Conservation (phyloP, 176 grass and related monocot species). For the Cocos nucifera region DNA sequence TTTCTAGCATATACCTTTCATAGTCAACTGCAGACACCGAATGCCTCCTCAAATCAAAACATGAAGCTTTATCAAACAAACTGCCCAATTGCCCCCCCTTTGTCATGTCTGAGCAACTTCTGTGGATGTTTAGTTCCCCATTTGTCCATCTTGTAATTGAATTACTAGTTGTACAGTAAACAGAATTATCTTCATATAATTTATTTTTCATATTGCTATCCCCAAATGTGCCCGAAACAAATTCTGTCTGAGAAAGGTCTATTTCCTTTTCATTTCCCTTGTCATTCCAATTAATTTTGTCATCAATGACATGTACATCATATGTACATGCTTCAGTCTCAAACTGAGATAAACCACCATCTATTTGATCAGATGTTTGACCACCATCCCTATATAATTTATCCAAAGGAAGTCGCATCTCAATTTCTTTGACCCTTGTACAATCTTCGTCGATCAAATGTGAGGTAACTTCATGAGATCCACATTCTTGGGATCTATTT, state of each 20-base stretch:
- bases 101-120: conserved; percentile 8
- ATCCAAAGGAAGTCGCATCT: conserved; percentile 22
- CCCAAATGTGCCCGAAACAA: no score
- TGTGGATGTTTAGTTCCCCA: no score
- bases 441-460: not conserved
- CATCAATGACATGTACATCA: conserved; percentile 60
- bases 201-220: conserved; percentile 11
- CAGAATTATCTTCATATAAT: not conserved
- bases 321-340: not conserved
- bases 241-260: not conserved
- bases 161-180: not conserved
- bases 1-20: conserved; percentile 44
- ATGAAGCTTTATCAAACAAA: conserved; percentile 26
- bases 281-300: conserved; percentile 25
- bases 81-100: conserved; percentile 19
- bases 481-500: no score
- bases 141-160: no score
- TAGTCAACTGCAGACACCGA: conserved; percentile 12
- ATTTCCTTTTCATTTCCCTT: conserved; percentile 21
- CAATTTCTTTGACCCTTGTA: conserved; percentile 21
- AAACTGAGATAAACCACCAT: conserved; percentile 6
- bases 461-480: conserved; percentile 5
- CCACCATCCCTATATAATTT: conserved; percentile 16
- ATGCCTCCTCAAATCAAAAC: conserved; percentile 34
- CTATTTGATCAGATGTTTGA: conserved; percentile 24